Base-by-base conservation (phyloP, 176 grass and related monocot genomes). In the Hsuehochloa calcarea region DNA sequence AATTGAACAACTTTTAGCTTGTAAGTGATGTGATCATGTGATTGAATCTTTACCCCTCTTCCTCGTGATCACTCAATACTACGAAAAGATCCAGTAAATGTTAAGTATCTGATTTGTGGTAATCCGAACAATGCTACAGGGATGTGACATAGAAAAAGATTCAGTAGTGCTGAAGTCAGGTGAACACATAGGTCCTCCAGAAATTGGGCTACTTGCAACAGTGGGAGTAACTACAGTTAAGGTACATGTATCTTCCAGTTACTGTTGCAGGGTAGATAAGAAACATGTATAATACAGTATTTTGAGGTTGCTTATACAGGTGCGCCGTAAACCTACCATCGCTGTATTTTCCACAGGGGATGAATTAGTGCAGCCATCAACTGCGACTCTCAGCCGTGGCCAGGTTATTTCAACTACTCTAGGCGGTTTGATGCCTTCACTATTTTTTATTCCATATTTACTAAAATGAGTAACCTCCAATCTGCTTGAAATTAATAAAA, bases 341-440 rank as follows among this genome's bases (percentile, higher is more conserved):
- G 90, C 89, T 45, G 79, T 96, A 55, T 89, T 96, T 90, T 98
- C 96, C 74, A 98, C 93, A 13, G 96, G 96, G 81, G 93, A 98
- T 68, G 96, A 98, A 35, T 68, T 98, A 85, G 93, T 94, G 74
- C 69, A 92, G 74, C 87, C 96, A 85, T 65, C 43, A 68, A 96
- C 91, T 75, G 81, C 88, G 54, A 87, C 74, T 80, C 91, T 98
- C 70, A 82, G 90, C 71, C 90, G 88, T 70, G 93, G 96, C 77
- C 91, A 98, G 96, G 96, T 98, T 88, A 86, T 92, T 82, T 86
- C 55, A 54, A 25, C 60, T 50, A 41, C 49, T 79, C 67, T 29
- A 69, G 12, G 19, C 22, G 6, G 0, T 63, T 54, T 75, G 31
- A 34, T 11, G 4, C 61, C 5, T 60, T 75, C 23, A 4, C 74